Evolutionary conservation across 495 filamentous ascomycete genomes (phyloP), one percentile per base, ranked within the genome.

Genomic region (Clavariopsis aquatica): DNA sequence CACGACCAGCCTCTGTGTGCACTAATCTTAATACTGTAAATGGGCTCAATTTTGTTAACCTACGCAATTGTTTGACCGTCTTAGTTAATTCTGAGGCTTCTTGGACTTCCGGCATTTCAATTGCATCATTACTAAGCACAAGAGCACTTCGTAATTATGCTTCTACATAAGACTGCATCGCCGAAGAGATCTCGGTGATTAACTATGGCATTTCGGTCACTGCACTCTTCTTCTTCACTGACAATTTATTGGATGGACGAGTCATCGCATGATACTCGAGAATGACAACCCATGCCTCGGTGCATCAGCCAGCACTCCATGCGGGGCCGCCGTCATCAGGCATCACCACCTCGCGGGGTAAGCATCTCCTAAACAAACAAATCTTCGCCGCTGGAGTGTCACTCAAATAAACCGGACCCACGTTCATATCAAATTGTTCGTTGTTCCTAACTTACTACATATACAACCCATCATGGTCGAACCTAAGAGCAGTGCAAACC

Each of bases 401-500:
- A 28, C n/a, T 26, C 52, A 9, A 20, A 23, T 5, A 52, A 6
- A 9, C 20, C 26, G 24, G 5, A 52, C 52, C n/a, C n/a, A n/a
- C n/a, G n/a, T n/a, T n/a, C n/a, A n/a, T n/a, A n/a, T n/a, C n/a
- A n/a, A n/a, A n/a, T n/a, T n/a, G n/a, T n/a, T n/a, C n/a, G n/a
- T n/a, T n/a, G n/a, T n/a, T n/a, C n/a, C n/a, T n/a, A n/a, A n/a
- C n/a, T n/a, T n/a, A n/a, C n/a, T n/a, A n/a, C n/a, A n/a, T n/a
- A n/a, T n/a, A n/a, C n/a, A n/a, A n/a, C n/a, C n/a, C 60, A 56
- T 23, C 15, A 65, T 65, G 62, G 62, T 55, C 2, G 62, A 65
- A 12, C 55, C 36, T 28, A 70, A 70, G 29, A 66, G 29, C 60
- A 53, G 59, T 7, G 28, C 70, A 13, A 70, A 53, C 49, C 55